Evolutionary conservation across 371 early-diverging fungal genomes (phyloP).

Genomic region (Apophysomyces variabilis): DNA sequence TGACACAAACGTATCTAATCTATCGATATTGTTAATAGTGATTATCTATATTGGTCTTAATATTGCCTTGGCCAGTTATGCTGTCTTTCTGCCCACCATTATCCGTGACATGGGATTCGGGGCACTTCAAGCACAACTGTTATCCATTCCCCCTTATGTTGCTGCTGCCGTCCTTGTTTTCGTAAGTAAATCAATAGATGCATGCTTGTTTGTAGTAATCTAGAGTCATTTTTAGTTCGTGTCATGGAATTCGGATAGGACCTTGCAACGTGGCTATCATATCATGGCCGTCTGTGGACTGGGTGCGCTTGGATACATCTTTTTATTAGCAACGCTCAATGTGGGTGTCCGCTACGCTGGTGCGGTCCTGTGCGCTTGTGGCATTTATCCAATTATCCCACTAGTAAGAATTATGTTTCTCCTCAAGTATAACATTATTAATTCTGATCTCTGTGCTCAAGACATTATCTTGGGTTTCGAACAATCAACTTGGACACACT

Average conservation of each 20-base stretch:
- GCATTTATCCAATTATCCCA: slow-evolving; percentile 59
- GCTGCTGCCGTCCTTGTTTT: slow-evolving; percentile 38
- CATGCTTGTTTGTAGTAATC: neutral
- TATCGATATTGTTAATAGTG: slow-evolving; percentile 24
- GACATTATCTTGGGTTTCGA: slow-evolving; percentile 61
- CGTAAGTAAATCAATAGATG: slow-evolving; percentile 20
- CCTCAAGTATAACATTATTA: too few species aligned
- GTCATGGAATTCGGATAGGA: slow-evolving; percentile 44
- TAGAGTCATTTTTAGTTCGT: slow-evolving; percentile 20
- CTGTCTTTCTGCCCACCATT: slow-evolving; percentile 48
- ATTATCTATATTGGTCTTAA: slow-evolving; percentile 50
- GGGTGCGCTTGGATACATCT: slow-evolving; percentile 44
- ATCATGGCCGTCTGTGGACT: slow-evolving; percentile 30
- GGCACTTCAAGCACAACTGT: slow-evolving; percentile 35
- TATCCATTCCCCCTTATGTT: slow-evolving; percentile 47
- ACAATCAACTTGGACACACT: slow-evolving; percentile 62
- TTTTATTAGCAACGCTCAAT: slow-evolving; percentile 38
- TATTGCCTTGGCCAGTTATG: slow-evolving; percentile 40
- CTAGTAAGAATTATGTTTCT: slow-evolving; percentile 17
- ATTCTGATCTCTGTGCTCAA: slow-evolving; percentile 14
- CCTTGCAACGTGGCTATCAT: slow-evolving; percentile 42
- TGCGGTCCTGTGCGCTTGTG: slow-evolving; percentile 58
- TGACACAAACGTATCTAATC: neutral
- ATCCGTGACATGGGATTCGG: slow-evolving; percentile 45
- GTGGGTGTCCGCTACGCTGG: slow-evolving; percentile 56